Base-by-base conservation (phyloP, 352 stramenopile species). In the Pythium periplocum region DNA sequence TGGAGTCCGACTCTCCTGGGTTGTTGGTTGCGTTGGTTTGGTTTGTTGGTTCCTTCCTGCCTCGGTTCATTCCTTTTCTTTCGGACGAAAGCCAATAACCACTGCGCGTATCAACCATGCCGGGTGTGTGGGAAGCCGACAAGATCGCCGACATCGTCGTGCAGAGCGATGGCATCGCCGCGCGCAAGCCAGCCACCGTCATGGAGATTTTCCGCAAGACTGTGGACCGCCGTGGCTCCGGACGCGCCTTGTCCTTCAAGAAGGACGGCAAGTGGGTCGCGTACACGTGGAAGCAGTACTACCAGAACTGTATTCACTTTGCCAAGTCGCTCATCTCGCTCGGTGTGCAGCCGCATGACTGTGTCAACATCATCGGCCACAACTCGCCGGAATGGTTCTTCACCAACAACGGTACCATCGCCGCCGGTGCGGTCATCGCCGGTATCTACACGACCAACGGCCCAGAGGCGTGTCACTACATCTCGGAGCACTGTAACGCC, bases 381-480 rank as follows among this genome's bases (percentile, higher is more conserved):
- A 96, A 96, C 66, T 82, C 78, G 35, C 78, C 83, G 6, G 78
- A 96, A 59, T 96, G 87, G 79, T 83, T 94, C 53, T 76, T 95
- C 57, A 76, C 75, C 47, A 81, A 90, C 53, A 82, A 81, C 53
- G 86, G 84, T 32, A 64, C 78, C 30, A 93, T 95, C 55, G 69
- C 93, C 45, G 80, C 84, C 30, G 86, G 86, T 32, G 84, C 72
- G 2, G 71, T 94, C 41, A 78, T 82, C 56, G 78, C 84, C 10
- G 86, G 86, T 39, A 85, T 96, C 55, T 96, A 96, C 75, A 74
- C 73, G 52, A 93, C 85, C 39, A 93, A 91, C 63, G 80, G 65
- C 0, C 34, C 82, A 12, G 72, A 90, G 54, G 69, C 84, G 1
- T 90, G 81, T 44, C 64, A 87, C 52, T 93, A 90, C 61, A 82